These are phyloP conservation scores for Debaryomyces hansenii DNA, from an alignment of 805 yeast genomes.

Conservation along the genomic window DNA sequence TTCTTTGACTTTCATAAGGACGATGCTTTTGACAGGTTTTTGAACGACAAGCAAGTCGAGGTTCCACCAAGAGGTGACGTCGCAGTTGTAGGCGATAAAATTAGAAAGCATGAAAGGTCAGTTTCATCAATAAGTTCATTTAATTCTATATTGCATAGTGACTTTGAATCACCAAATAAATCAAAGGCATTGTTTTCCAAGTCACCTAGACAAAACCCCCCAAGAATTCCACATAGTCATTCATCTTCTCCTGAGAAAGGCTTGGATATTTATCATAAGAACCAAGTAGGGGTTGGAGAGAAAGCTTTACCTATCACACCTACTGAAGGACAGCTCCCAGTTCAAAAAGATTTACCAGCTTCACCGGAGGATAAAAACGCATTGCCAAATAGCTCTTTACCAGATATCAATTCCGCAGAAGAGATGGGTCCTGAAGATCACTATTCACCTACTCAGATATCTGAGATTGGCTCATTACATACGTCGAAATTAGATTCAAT, in stretches of 20 bases:
- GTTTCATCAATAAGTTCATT: slow-evolving; percentile 18
- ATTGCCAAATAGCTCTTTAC: no score
- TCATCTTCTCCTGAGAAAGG: background rate
- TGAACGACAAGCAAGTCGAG: slow-evolving; percentile 19
- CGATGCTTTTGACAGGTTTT: slow-evolving; percentile 13
- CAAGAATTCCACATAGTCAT: background rate
- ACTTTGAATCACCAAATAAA: background rate
- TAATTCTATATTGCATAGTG: slow-evolving; percentile 10
- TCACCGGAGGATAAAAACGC: background rate
- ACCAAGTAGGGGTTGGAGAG: background rate
- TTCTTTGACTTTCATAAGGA: slow-evolving; percentile 9
- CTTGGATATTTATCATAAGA: background rate
- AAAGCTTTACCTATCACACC: background rate
- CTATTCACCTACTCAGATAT: background rate
- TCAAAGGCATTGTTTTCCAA: background rate
- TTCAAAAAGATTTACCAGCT: background rate
- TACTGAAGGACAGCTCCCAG: background rate
- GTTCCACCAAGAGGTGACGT: slow-evolving; percentile 27
- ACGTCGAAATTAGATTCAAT: background rate
- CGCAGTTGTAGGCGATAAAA: slow-evolving; percentile 10
- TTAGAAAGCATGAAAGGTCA: slow-evolving; percentile 16
- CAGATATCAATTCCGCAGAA: background rate
- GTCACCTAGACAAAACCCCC: background rate
- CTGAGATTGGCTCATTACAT: background rate
- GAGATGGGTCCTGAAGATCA: background rate